A percentile compares a stretch with the other conserved stretches of the same genome.
Evolutionary conservation across 2,329 filamentous ascomycete genomes (phyloP).

Genomic region (Aspergillus luchuensis): DNA sequence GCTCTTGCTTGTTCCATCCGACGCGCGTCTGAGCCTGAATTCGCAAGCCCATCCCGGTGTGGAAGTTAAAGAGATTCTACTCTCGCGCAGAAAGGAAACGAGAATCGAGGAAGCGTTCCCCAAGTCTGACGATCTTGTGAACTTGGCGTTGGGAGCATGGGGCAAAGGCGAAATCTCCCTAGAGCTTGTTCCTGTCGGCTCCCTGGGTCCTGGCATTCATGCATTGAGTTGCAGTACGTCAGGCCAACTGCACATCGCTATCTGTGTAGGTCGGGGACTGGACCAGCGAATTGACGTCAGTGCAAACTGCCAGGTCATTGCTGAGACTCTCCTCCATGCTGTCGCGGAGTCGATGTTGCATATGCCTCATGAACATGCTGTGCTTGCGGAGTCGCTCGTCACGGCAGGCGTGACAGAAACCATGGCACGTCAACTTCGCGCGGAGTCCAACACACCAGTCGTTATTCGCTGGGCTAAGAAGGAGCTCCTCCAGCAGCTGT

Average conservation of each 20-base stretch:
- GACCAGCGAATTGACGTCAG: conserved; percentile 36
- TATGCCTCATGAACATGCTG: conserved; percentile 42
- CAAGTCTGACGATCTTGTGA: conserved; percentile 36
- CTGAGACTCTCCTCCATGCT: conserved; percentile 42
- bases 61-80: conserved; percentile 47
- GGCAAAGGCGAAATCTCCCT: conserved; percentile 34
- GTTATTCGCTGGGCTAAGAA: conserved; percentile 46
- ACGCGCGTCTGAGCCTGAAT: conserved; percentile 46
- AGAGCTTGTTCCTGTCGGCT: conserved; percentile 38
- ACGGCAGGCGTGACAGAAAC: conserved; percentile 38
- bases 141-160: conserved; percentile 37
- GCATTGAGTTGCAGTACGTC: conserved; percentile 37
- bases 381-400: conserved; percentile 37
- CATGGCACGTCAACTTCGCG: conserved; percentile 36
- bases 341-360: conserved; percentile 38
- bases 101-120: conserved; percentile 50
- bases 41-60: conserved; percentile 46
- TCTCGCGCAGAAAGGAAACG: conserved; percentile 40
- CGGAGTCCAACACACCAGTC: conserved; percentile 39
- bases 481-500: conserved; percentile 51
- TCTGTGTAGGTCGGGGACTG: conserved; percentile 35
- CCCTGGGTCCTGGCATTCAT: conserved; percentile 37
- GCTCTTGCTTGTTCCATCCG: conserved; percentile 43
- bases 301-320: conserved; percentile 42
- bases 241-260: conserved; percentile 31